Conservation (phyloP, 1,284 basidiomycete genomes). For the Ustilago esculenta region DNA sequence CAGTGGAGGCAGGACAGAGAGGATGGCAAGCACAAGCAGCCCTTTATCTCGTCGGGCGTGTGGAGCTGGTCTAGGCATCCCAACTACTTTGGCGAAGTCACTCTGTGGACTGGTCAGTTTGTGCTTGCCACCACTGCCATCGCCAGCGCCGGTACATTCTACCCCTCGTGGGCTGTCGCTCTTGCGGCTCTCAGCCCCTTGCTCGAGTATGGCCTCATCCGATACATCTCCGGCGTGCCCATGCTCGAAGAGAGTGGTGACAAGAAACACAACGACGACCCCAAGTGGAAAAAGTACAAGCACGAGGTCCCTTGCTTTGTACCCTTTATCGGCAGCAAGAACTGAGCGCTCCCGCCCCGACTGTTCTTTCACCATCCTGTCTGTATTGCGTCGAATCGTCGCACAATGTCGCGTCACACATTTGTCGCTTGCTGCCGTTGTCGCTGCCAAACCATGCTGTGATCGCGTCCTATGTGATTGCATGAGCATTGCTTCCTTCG, state of each 20-base stretch:
- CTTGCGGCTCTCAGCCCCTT: slow-evolving; percentile 75
- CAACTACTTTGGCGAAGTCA: slow-evolving; percentile 82
- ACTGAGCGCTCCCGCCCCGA: slow-evolving; percentile 10
- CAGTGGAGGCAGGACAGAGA: slow-evolving; percentile 75
- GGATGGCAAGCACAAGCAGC: slow-evolving; percentile 77
- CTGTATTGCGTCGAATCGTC: no score
- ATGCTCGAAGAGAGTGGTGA: slow-evolving; percentile 75
- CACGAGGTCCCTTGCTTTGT: slow-evolving; percentile 65
- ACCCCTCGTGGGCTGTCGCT: slow-evolving; percentile 69
- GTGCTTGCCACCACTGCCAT: slow-evolving; percentile 68
- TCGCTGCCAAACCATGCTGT: no score
- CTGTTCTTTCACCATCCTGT: no score
- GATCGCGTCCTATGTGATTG: no score
- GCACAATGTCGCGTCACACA: no score
- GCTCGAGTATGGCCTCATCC: slow-evolving; percentile 72
- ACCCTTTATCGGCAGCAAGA: slow-evolving; percentile 54
- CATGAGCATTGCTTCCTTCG: no score
- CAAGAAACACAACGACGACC: slow-evolving; percentile 75
- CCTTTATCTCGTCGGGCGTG: slow-evolving; percentile 77
- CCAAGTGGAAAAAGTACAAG: slow-evolving; percentile 77
- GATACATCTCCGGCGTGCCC: slow-evolving; percentile 75
- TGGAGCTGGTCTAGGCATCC: slow-evolving; percentile 80
- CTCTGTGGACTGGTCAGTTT: slow-evolving; percentile 79
- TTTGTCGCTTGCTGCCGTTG: no score
- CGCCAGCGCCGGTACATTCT: slow-evolving; percentile 53